phyloP scores from a whole-genome alignment of 2,329 filamentous ascomycete species.

The Fusarium sp. region DNA sequence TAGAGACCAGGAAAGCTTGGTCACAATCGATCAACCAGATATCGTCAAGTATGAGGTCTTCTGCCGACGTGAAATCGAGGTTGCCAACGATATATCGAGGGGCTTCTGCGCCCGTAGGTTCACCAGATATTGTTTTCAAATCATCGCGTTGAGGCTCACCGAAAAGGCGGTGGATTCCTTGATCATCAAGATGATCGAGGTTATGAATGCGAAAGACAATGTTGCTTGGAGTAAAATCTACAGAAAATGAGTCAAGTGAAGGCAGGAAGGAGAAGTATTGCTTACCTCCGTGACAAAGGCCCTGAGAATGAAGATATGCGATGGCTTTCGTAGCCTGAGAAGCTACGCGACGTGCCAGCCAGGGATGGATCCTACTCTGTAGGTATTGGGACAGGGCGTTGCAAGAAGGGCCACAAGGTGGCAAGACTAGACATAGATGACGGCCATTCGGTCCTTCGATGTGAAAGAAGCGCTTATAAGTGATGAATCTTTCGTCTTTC shows the following conservation, averaged over 20 bases:
- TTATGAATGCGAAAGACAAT: not conserved
- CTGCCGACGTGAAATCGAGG: not conserved
- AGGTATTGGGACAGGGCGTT: not conserved
- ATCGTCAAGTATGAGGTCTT: not conserved
- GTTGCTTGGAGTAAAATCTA: conserved; percentile 1
- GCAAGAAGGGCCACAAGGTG: not conserved
- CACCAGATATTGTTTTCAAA: not conserved
- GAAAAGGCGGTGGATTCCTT: not conserved
- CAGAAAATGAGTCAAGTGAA: not conserved
- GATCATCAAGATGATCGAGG: conserved; percentile 1
- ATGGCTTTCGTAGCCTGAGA: not conserved
- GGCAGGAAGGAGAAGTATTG: fast-evolving
- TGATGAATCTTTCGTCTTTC: not conserved
- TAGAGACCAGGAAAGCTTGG: not conserved
- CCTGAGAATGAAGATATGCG: not conserved
- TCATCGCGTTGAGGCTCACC: not conserved
- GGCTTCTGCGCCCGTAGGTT: not conserved
- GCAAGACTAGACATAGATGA: conserved; percentile 6
- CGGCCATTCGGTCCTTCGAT: conserved; percentile 2
- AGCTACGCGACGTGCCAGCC: not conserved
- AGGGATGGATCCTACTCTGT: not conserved
- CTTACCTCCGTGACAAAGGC: conserved; percentile 1
- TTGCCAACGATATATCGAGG: not conserved
- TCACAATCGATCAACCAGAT: conserved; percentile 4
- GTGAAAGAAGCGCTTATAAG: conserved; percentile 1